Conservation (phyloP, 805 yeast genomes). For the Candida palmyrensis region DNA sequence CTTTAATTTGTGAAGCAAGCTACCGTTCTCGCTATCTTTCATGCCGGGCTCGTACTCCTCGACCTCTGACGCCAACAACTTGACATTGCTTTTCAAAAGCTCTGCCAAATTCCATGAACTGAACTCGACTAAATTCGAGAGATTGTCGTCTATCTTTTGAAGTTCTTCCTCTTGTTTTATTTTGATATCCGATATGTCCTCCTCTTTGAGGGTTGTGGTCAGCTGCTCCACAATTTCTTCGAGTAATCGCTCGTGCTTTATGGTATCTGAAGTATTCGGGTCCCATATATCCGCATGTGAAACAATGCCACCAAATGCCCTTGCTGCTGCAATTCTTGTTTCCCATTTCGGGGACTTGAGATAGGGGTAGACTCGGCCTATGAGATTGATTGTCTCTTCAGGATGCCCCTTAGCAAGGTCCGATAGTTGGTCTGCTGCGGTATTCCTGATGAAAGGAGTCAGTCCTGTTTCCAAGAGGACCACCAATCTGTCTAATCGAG, state of each 20-base stretch:
- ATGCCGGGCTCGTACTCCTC: constrained; percentile 21
- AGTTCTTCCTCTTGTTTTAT: constrained; percentile 40
- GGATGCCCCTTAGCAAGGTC: constrained; percentile 94
- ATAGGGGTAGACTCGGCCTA: constrained; percentile 89
- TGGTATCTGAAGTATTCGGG: constrained; percentile 47
- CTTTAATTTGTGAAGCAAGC: background rate
- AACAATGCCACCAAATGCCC: constrained; percentile 92
- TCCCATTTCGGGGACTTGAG: constrained; percentile 87
- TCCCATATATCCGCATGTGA: constrained; percentile 78
- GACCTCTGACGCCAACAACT: constrained; percentile 63
- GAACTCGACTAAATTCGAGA: constrained; percentile 40
- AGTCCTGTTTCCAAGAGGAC: constrained; percentile 85
- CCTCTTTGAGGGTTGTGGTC: constrained; percentile 8
- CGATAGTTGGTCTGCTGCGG: constrained; percentile 96
- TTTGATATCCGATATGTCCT: constrained; percentile 22
- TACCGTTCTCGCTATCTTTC: constrained; percentile 4
- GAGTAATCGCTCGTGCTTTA: constrained; percentile 16
- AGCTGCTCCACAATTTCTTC: constrained; percentile 5
- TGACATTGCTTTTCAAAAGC: constrained; percentile 45
- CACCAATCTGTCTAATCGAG: constrained; percentile 54
- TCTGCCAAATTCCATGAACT: constrained; percentile 47
- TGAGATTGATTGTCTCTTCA: constrained; percentile 76
- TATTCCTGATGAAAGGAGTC: constrained; percentile 84
- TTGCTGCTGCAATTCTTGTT: constrained; percentile 89
- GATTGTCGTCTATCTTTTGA: constrained; percentile 34